Percentiles rank a stretch among this genome's conserved stretches.
Conservation (phyloP, 1,139 yeast genomes). For the Taphrina wiesneri region DNA sequence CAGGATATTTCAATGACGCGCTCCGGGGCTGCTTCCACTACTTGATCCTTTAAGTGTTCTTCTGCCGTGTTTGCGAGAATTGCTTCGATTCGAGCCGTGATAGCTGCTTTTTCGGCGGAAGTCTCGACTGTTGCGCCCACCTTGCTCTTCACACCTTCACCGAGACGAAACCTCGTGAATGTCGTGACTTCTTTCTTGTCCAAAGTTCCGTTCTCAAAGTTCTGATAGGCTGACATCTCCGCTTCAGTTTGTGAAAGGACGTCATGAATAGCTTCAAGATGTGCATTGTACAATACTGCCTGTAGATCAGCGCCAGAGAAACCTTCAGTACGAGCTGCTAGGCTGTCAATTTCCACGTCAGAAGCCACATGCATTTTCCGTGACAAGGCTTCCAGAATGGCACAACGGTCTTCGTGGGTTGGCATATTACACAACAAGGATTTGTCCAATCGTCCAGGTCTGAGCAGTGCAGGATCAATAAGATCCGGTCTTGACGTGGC, state of each 20-base stretch:
- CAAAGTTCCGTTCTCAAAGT: background rate
- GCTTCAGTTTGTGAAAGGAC: constrained; percentile 51
- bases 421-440: constrained; percentile 91
- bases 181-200: background rate
- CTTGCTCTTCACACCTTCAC: background rate
- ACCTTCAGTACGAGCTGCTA: constrained; percentile 68
- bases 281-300: constrained; percentile 88
- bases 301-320: constrained; percentile 95
- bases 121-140: background rate
- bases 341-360: constrained; percentile 56
- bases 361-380: constrained; percentile 48
- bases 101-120: constrained; percentile 20
- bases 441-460: constrained; percentile 96
- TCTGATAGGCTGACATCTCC: background rate
- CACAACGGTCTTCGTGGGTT: constrained; percentile 63
- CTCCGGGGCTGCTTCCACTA: background rate
- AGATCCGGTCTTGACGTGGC: constrained; percentile 76
- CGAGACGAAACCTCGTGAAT: constrained; percentile 19
- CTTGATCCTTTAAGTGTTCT: background rate
- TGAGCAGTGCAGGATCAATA: constrained; percentile 87
- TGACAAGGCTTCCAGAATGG: constrained; percentile 65
- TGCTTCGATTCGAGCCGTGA: constrained; percentile 30
- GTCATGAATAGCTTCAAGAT: constrained; percentile 84
- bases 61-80: constrained; percentile 16
- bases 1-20: constrained; percentile 52